Conservation (phyloP, 768 basidiomycete genomes). For the Lactarius indigo region DNA sequence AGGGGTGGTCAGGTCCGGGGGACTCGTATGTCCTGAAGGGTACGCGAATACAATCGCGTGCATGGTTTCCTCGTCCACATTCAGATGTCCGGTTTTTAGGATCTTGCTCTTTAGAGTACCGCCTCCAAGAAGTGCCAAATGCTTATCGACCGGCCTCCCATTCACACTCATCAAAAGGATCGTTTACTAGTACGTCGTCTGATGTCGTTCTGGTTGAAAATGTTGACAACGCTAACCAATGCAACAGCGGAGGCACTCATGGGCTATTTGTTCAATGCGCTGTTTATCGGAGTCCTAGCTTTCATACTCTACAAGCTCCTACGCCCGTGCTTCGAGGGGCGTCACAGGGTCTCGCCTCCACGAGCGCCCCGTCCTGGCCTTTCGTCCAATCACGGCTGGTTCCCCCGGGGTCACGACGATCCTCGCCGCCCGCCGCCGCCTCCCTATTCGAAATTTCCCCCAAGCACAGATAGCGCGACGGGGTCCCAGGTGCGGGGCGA, state of each 20-base stretch:
- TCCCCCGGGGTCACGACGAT: constrained; percentile 43
- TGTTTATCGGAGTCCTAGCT: constrained; percentile 39
- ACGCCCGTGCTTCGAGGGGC: constrained; percentile 46
- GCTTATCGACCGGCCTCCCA: constrained; percentile 26
- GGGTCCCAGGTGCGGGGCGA: background rate
- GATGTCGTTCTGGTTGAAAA: background rate
- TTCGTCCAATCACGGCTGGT: constrained; percentile 43
- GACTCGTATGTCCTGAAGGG: constrained; percentile 87
- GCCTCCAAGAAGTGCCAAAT: constrained; percentile 64
- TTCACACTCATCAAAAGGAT: background rate
- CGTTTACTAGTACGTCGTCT: constrained; percentile 1
- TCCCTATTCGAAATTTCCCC: constrained; percentile 41
- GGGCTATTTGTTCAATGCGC: background rate
- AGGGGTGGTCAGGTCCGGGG: constrained; percentile 82
- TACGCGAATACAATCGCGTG: constrained; percentile 30
- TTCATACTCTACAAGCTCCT: constrained; percentile 59
- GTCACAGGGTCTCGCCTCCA: constrained; percentile 29
- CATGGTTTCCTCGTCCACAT: background rate
- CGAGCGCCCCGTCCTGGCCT: constrained; percentile 33
- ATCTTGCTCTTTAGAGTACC: constrained; percentile 85
- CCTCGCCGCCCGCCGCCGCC: constrained; percentile 49
- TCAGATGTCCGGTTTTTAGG: constrained; percentile 40
- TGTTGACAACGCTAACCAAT: background rate
- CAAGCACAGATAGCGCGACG: constrained; percentile 39
- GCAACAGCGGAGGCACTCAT: constrained; percentile 8